These are phyloP conservation scores for Cucurbitaria berberidis DNA, from an alignment of 2,329 filamentous ascomycete genomes.

Conservation along the genomic window DNA sequence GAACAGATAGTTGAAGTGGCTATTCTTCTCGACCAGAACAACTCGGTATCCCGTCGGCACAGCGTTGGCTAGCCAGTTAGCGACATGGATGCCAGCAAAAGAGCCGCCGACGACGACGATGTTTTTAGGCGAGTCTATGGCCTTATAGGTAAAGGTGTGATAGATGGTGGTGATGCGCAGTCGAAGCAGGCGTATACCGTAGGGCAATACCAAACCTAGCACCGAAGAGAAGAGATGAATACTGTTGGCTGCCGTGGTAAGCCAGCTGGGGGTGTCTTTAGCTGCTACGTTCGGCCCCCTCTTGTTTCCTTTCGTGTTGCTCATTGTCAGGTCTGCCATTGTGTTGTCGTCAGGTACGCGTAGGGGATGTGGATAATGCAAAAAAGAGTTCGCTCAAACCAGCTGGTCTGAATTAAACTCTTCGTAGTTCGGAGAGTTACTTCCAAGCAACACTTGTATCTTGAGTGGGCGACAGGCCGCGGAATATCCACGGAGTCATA, in stretches of 20 bases:
- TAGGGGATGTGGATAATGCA: background rate
- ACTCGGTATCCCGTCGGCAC: constrained; percentile 53
- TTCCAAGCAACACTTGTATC: no score
- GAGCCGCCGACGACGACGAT: background rate
- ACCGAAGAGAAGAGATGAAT: background rate
- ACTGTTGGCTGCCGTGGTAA: background rate
- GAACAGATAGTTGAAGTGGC: constrained; percentile 68
- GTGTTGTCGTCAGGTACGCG: background rate
- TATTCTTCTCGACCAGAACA: constrained; percentile 65
- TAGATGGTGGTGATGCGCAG: background rate
- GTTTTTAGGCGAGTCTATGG: background rate
- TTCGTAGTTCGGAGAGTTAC: no score
- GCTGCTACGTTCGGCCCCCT: background rate
- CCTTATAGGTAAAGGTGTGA: background rate
- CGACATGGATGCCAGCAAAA: background rate
- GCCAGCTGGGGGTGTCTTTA: background rate
- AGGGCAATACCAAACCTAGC: background rate
- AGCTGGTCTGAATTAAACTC: no score
- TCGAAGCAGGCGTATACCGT: background rate
- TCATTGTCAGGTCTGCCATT: background rate
- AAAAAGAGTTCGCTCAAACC: no score
- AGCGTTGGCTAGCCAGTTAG: background rate
- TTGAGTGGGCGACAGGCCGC: no score
- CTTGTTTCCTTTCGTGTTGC: background rate
- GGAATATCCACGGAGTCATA: background rate